Evolutionary conservation across 441 rosid species (phyloP).

Genomic region (Capsella rubella): DNA sequence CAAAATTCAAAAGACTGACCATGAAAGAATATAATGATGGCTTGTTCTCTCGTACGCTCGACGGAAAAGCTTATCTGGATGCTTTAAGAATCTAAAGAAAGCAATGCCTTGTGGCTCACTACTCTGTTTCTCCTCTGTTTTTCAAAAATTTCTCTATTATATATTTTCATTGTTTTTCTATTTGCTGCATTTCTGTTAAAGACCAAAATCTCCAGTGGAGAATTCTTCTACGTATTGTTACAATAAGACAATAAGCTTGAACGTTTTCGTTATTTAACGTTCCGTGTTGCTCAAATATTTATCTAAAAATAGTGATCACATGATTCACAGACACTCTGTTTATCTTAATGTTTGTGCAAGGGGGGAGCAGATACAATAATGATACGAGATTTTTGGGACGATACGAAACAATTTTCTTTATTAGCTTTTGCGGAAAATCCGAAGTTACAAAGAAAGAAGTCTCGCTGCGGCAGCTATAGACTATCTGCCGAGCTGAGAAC

Average conservation of each 20-base stretch:
- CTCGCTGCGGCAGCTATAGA: too few species aligned
- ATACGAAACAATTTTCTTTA: too few species aligned
- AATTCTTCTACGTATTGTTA: slow-evolving; percentile 28
- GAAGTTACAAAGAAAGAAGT: too few species aligned
- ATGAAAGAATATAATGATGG: slow-evolving; percentile 38
- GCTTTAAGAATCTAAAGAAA: background rate
- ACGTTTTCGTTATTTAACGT: slow-evolving; percentile 11
- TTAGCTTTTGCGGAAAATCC: too few species aligned
- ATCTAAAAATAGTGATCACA: slow-evolving; percentile 24
- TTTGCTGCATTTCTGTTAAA: slow-evolving; percentile 1
- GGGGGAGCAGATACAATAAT: too few species aligned
- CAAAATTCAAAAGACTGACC: slow-evolving; percentile 29
- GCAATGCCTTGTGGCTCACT: background rate
- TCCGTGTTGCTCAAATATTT: slow-evolving; percentile 11
- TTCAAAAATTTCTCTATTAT: background rate
- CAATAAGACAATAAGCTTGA: slow-evolving; percentile 21
- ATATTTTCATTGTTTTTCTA: background rate
- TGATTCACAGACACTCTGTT: slow-evolving; percentile 17
- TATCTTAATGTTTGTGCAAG: too few species aligned
- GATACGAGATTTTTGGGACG: too few species aligned
- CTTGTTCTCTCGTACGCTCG: slow-evolving; percentile 37
- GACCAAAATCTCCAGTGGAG: slow-evolving; percentile 6
- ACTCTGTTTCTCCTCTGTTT: slow-evolving; percentile 14
- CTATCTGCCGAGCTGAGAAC: too few species aligned
- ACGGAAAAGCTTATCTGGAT: slow-evolving; percentile 42